A percentile compares a stretch with the other conserved stretches of the same genome.
These are phyloP conservation scores for Thielaviopsis euricoi DNA, from an alignment of 2,329 filamentous ascomycete genomes.

Conservation along the genomic window DNA sequence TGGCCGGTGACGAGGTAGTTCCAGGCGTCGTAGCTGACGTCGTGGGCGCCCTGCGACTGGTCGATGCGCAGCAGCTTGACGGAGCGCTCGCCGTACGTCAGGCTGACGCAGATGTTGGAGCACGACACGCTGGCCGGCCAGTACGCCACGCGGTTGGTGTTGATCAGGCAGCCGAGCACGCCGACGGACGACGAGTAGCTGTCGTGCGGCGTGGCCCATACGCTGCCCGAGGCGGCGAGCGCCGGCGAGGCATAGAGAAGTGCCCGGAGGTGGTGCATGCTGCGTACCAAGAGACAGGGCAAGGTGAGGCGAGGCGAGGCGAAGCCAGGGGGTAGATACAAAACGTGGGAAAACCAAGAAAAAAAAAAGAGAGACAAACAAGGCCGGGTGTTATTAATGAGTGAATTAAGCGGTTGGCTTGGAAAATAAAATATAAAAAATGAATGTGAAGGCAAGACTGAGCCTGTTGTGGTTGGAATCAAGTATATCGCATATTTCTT, in stretches of 20 bases:
- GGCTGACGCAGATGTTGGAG: constrained; percentile 38
- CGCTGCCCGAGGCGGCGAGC: constrained; percentile 17
- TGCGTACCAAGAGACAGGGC: neutral
- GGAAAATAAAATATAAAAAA: neutral
- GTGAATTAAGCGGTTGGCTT: neutral
- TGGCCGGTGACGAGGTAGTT: constrained; percentile 38
- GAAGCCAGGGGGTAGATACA: too few relatives aligned
- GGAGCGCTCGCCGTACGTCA: constrained; percentile 28
- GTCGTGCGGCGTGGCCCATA: constrained; percentile 36
- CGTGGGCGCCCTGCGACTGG: constrained; percentile 36
- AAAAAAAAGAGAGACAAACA: neutral
- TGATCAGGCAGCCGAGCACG: constrained; percentile 42
- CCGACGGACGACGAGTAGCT: constrained; percentile 39
- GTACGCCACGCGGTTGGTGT: constrained; percentile 45
- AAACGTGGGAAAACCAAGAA: too few relatives aligned
- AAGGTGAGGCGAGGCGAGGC: too few relatives aligned
- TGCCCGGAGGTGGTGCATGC: constrained; percentile 14
- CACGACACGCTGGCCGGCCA: constrained; percentile 38
- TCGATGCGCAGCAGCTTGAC: constrained; percentile 43
- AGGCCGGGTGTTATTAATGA: neutral
- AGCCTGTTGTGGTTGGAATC: too few relatives aligned
- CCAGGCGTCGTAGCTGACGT: constrained; percentile 46
- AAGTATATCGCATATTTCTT: neutral
- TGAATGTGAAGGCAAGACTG: neutral
- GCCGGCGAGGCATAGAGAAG: constrained; percentile 13